phyloP scores from a whole-genome alignment of 331 rosid genomes.

The Quercus phellos region DNA sequence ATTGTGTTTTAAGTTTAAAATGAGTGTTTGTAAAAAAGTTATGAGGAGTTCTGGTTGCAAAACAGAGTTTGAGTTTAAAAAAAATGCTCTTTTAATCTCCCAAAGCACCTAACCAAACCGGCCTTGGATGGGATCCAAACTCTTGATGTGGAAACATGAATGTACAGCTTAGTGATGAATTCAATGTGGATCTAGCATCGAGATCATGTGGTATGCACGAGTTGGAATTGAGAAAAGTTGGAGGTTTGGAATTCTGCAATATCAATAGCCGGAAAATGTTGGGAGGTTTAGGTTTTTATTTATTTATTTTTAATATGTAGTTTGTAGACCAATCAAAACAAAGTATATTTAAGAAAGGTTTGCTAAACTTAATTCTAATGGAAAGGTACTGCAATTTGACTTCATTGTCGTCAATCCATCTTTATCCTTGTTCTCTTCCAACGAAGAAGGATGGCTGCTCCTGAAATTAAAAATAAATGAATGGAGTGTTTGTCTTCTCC shows the following conservation, averaged over 20 bases:
- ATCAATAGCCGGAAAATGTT: too few relatives aligned
- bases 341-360: background rate
- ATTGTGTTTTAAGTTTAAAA: too few relatives aligned
- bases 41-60: too few relatives aligned
- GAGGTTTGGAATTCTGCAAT: too few relatives aligned
- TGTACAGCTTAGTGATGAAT: background rate
- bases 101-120: too few relatives aligned
- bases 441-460: background rate
- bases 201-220: background rate
- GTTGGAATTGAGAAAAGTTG: too few relatives aligned
- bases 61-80: too few relatives aligned
- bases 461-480: background rate
- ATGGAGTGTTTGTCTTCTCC: background rate
- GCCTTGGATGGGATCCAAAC: too few relatives aligned
- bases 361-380: background rate
- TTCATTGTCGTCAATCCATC: background rate
- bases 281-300: too few relatives aligned
- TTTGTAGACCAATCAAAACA: background rate
- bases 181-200: background rate
- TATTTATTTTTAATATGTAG: background rate
- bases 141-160: too few relatives aligned
- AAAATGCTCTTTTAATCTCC: too few relatives aligned
- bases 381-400: background rate
- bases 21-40: too few relatives aligned
- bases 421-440: background rate